phyloP scores from a whole-genome alignment of 148 eudicot genomes.

The Amaranthus cruentus region DNA sequence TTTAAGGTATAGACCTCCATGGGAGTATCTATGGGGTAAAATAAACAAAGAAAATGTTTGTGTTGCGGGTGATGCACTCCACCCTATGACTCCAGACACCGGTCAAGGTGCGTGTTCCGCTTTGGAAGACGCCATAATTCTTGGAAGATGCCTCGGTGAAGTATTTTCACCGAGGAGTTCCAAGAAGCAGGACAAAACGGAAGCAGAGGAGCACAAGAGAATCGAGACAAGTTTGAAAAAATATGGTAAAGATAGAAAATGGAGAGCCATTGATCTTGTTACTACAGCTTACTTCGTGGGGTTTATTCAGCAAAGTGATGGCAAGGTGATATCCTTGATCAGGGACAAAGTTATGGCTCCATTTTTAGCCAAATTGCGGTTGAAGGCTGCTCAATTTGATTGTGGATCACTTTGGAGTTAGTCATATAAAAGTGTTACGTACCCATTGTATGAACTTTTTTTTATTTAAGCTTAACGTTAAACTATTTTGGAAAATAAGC shows the following conservation, averaged over 20 bases:
- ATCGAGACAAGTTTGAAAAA: conserved; percentile 30
- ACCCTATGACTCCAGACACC: conserved; percentile 59
- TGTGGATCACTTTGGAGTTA: conserved; percentile 28
- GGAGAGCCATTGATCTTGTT: conserved; percentile 40
- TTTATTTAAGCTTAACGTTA: no score
- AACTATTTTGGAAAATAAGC: no score
- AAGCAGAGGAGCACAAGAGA: conserved; percentile 24
- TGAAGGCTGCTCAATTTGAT: conserved; percentile 37
- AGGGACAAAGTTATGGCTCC: conserved; percentile 36
- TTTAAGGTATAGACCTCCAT: conserved; percentile 38
- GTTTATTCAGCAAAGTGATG: conserved; percentile 27
- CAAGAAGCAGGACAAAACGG: neutral
- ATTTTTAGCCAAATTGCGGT: conserved; percentile 22
- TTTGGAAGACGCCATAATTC: conserved; percentile 41
- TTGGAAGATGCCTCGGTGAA: conserved; percentile 36
- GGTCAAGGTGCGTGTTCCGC: conserved; percentile 60
- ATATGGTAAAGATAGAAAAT: conserved; percentile 38
- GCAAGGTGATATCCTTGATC: conserved; percentile 28
- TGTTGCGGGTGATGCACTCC: conserved; percentile 51
- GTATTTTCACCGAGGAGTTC: conserved; percentile 8
- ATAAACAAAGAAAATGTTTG: conserved; percentile 52
- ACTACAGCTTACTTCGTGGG: conserved; percentile 37
- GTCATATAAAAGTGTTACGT: no score
- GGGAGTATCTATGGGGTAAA: conserved; percentile 33
- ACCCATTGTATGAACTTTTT: no score